Percentiles rank a stretch among this genome's conserved stretches.
These are phyloP conservation scores for Syncephalastrum contaminatum DNA, from an alignment of 371 early-diverging fungal species.

Conservation along the genomic window DNA sequence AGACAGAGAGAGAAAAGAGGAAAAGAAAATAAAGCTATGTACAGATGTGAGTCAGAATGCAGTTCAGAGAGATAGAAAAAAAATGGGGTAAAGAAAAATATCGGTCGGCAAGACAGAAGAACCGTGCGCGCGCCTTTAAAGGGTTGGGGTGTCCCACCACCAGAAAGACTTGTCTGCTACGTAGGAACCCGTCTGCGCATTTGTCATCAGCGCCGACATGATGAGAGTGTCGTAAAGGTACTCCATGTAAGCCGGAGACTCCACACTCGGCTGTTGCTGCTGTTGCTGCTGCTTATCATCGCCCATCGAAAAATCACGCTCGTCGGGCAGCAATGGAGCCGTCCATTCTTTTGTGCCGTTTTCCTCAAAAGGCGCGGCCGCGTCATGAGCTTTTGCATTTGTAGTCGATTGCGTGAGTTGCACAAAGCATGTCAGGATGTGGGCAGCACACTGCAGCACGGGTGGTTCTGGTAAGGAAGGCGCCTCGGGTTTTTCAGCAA, in stretches of 20 bases:
- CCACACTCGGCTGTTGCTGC: constrained; percentile 2
- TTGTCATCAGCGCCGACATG: constrained; percentile 11
- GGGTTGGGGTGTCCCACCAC: constrained; percentile 35
- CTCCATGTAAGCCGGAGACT: constrained; percentile 28
- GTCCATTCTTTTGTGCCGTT: not conserved
- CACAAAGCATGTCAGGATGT: constrained; percentile 28
- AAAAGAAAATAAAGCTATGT: too few species aligned
- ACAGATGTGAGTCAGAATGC: too few species aligned
- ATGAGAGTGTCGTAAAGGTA: constrained; percentile 46
- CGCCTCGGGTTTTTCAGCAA: constrained; percentile 4
- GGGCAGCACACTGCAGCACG: constrained; percentile 21
- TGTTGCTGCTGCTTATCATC: constrained; percentile 11
- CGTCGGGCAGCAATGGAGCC: constrained; percentile 31
- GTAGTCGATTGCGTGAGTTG: constrained; percentile 20
- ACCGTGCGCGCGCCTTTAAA: constrained; percentile 12
- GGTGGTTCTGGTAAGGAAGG: not conserved
- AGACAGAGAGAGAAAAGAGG: too few species aligned
- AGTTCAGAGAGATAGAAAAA: too few species aligned
- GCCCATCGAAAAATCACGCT: constrained; percentile 28
- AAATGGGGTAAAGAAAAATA: too few species aligned
- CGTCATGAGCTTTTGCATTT: too few species aligned
- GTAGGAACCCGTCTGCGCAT: constrained; percentile 22
- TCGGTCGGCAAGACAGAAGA: not conserved
- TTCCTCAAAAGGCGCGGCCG: not conserved
- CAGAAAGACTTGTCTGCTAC: constrained; percentile 32